A percentile compares a stretch with the other conserved stretches of the same genome.
Evolutionary conservation across 2,329 filamentous ascomycete species (phyloP).

Genomic region (Bertia moriformis): DNA sequence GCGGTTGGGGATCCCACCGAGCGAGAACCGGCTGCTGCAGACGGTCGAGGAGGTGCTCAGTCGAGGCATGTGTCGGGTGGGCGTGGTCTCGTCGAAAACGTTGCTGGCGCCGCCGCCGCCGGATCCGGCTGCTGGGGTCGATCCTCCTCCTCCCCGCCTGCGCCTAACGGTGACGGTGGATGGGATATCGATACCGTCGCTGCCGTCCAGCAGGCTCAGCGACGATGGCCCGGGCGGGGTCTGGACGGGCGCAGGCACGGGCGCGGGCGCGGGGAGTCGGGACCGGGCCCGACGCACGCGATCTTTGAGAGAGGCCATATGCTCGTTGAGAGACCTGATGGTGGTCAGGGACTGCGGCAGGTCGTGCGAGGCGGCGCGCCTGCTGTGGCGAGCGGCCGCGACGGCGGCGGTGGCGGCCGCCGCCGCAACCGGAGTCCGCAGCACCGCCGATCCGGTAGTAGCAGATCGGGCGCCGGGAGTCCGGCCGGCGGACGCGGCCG

Average conservation of each 20-base stretch:
- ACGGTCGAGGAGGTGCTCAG: conserved; percentile 48
- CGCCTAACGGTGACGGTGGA: conserved; percentile 51
- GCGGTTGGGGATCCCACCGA: conserved; percentile 44
- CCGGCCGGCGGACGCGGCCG: neutral
- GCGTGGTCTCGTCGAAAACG: no score
- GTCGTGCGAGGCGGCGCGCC: neutral
- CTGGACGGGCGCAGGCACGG: neutral
- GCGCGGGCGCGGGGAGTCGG: conserved; percentile 66
- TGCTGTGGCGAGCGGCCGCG: no score
- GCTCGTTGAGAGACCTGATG: conserved; percentile 82
- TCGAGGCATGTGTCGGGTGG: conserved; percentile 34
- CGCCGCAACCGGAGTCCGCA: no score
- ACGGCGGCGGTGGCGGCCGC: no score
- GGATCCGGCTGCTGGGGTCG: conserved; percentile 29
- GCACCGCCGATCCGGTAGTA: neutral
- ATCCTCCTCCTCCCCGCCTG: conserved; percentile 52
- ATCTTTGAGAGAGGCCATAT: conserved; percentile 93
- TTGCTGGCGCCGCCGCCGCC: conserved; percentile 37
- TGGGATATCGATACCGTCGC: conserved; percentile 32
- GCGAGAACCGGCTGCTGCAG: conserved; percentile 48
- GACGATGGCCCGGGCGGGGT: neutral
- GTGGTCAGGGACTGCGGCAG: conserved; percentile 91
- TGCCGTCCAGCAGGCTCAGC: no score
- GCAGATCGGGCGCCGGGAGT: neutral
- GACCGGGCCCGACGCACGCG: conserved; percentile 83